Conservation (phyloP, 2,329 filamentous ascomycete species). For the Rosellinia necatrix region DNA sequence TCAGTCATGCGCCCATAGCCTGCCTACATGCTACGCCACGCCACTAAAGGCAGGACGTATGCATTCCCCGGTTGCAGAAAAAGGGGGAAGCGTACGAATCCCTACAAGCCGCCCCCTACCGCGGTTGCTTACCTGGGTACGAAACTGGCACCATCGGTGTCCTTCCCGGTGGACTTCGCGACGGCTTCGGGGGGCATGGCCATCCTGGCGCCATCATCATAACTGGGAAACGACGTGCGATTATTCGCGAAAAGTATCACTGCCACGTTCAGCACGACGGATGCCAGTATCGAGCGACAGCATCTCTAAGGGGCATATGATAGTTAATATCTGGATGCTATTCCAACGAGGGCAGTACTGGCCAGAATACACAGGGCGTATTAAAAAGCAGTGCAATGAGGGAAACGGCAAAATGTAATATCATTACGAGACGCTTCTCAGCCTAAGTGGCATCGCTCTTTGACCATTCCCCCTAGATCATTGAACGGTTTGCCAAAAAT, state of each 20-base stretch:
- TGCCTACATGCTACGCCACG: background rate
- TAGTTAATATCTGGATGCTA: too few species aligned
- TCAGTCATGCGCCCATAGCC: background rate
- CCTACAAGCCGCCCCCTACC: constrained; percentile 30
- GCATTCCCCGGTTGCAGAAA: background rate
- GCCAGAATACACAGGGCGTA: too few species aligned
- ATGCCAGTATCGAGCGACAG: background rate
- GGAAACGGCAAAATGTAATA: too few species aligned
- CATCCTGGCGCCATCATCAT: constrained; percentile 25
- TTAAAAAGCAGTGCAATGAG: too few species aligned
- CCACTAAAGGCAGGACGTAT: too few species aligned
- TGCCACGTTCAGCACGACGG: constrained; percentile 24
- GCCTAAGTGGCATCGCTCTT: too few species aligned
- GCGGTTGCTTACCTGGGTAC: constrained; percentile 28
- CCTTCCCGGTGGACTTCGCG: constrained; percentile 25
- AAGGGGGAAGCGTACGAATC: constrained; percentile 24
- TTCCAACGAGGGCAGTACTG: too few species aligned
- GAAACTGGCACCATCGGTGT: constrained; percentile 26
- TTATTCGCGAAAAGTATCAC: constrained; percentile 20
- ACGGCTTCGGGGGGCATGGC: constrained; percentile 17
- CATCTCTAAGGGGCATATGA: background rate
- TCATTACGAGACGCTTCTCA: too few species aligned
- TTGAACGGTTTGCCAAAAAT: too few species aligned
- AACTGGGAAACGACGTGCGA: constrained; percentile 25
- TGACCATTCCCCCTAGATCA: too few species aligned